Conservation (phyloP, 164 flowering plant genomes). For the Nelumbo lutea region DNA sequence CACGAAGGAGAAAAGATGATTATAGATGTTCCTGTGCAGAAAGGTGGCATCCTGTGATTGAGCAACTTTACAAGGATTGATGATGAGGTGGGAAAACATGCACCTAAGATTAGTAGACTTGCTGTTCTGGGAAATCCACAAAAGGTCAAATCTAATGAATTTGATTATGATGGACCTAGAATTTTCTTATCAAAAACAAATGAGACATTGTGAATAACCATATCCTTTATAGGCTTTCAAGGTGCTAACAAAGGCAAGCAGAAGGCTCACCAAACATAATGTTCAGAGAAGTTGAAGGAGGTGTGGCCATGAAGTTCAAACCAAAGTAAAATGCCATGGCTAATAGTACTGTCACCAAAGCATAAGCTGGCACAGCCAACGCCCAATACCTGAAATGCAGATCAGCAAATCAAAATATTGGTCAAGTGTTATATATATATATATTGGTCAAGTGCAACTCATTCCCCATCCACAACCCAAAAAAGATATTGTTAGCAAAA, state of each 20-base stretch:
- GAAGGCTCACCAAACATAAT: slow-evolving; percentile 58
- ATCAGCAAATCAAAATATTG: slow-evolving; percentile 5
- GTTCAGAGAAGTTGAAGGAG: slow-evolving; percentile 63
- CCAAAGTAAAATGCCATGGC: slow-evolving; percentile 68
- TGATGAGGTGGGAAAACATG: too few relatives aligned
- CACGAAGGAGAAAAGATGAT: too few relatives aligned
- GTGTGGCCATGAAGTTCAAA: slow-evolving; percentile 76
- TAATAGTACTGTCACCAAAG: slow-evolving; percentile 53
- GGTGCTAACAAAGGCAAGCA: not conserved
- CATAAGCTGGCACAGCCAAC: slow-evolving; percentile 69
- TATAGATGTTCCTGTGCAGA: too few relatives aligned
- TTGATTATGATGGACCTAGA: not conserved
- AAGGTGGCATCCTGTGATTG: too few relatives aligned
- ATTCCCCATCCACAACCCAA: not conserved
- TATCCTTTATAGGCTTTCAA: not conserved
- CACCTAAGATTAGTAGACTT: too few relatives aligned
- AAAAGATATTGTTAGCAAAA: not conserved
- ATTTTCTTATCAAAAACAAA: too few relatives aligned
- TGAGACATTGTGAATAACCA: not conserved
- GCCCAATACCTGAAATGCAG: slow-evolving; percentile 80
- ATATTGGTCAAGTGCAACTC: not conserved
- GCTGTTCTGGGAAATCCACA: too few relatives aligned
- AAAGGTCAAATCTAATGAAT: too few relatives aligned
- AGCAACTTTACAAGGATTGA: too few relatives aligned
- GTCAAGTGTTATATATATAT: not conserved